These are phyloP conservation scores for Tetrapisispora phaffii DNA, from an alignment of 805 yeast species.

Conservation along the genomic window DNA sequence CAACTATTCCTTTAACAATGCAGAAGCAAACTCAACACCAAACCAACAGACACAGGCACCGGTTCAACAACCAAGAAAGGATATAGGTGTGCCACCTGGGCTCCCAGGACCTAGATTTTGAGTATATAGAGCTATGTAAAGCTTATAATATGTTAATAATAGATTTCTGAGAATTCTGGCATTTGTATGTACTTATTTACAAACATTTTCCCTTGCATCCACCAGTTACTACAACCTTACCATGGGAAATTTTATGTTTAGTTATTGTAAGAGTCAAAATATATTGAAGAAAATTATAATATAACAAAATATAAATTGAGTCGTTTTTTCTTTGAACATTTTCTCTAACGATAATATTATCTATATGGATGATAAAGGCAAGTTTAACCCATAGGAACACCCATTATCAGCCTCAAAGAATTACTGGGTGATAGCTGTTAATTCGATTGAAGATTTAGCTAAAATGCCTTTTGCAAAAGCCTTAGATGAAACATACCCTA, in stretches of 20 bases:
- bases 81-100: background rate
- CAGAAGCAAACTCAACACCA: background rate
- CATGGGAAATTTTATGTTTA: too few species aligned
- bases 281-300: too few species aligned
- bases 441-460: background rate
- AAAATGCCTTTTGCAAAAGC: background rate
- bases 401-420: too few species aligned
- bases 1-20: background rate
- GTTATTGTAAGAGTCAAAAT: too few species aligned
- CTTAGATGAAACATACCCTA: conserved; percentile 35
- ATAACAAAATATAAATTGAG: background rate
- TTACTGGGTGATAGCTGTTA: too few species aligned
- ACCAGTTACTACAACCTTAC: too few species aligned
- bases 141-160: background rate
- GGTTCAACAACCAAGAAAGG: background rate
- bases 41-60: background rate
- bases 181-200: too few species aligned
- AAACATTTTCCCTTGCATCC: too few species aligned
- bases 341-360: too few species aligned
- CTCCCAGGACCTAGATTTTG: background rate
- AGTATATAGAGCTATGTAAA: background rate
- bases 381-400: too few species aligned
- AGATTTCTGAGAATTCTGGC: background rate
- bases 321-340: background rate
- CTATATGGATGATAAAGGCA: too few species aligned